These are phyloP conservation scores for Oryza brachyantha DNA, from an alignment of 176 grass and related monocot species.

Conservation along the genomic window DNA sequence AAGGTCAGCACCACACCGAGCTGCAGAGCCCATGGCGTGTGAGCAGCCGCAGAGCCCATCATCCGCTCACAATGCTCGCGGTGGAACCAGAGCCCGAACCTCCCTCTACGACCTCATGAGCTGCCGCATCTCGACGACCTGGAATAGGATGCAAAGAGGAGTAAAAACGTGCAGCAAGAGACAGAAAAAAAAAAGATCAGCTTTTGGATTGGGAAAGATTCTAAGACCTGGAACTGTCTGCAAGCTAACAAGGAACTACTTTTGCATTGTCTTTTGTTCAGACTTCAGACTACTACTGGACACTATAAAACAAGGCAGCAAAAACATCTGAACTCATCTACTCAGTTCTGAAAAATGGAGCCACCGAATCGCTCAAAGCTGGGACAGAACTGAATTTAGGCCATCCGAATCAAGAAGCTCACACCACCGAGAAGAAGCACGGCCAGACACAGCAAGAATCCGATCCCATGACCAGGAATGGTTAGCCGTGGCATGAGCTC, in stretches of 20 bases:
- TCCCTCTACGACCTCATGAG: constrained; percentile 8
- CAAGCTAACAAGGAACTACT: constrained; percentile 13
- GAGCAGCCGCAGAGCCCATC: constrained; percentile 28
- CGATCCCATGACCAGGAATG: constrained; percentile 15
- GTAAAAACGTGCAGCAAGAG: constrained; percentile 6
- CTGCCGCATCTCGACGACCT: constrained; percentile 36
- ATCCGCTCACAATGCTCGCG: not conserved
- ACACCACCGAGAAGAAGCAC: not conserved
- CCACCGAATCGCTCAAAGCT: not conserved
- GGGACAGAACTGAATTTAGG: not conserved
- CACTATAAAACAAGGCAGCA: constrained; percentile 5
- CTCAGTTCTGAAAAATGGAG: not conserved
- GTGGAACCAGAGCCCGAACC: not conserved
- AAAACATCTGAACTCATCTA: not conserved
- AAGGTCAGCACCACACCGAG: constrained; percentile 43
- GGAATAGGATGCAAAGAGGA: constrained; percentile 14
- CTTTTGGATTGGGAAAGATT: constrained; percentile 5
- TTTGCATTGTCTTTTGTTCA: constrained; percentile 23
- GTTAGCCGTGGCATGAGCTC: not conserved
- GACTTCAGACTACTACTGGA: constrained; percentile 28
- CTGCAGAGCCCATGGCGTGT: constrained; percentile 22
- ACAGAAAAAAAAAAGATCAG: not conserved
- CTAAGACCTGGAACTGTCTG: constrained; percentile 1
- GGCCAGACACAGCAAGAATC: not conserved
- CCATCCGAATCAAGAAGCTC: constrained; percentile 5